Conservation (phyloP, 495 filamentous ascomycete genomes). For the Physcia stellaris region DNA sequence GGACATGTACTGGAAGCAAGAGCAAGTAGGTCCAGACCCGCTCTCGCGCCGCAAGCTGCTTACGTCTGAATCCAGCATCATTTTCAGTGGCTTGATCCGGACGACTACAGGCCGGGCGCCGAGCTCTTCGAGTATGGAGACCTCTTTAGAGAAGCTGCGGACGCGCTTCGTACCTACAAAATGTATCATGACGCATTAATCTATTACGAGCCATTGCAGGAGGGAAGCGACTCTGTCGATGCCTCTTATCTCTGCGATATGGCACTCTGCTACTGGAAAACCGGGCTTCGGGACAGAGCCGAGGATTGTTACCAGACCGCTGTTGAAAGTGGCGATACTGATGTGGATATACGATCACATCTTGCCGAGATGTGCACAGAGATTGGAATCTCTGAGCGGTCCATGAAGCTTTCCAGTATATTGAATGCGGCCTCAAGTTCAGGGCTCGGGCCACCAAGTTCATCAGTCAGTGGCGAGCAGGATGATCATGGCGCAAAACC, state of each 20-base stretch:
- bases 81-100: constrained; percentile 51
- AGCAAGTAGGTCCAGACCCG: too few species aligned
- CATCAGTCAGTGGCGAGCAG: neutral
- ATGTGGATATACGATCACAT: constrained; percentile 58
- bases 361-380: constrained; percentile 72
- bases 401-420: neutral
- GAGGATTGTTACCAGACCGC: constrained; percentile 62
- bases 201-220: constrained; percentile 58
- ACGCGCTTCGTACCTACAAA: constrained; percentile 44
- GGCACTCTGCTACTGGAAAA: constrained; percentile 53
- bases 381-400: constrained; percentile 34
- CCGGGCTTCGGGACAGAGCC: constrained; percentile 50
- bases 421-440: neutral
- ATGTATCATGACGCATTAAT: constrained; percentile 49
- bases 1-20: constrained; percentile 62
- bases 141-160: constrained; percentile 60
- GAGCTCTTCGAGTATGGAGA: constrained; percentile 52
- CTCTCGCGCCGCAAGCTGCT: too few species aligned
- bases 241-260: constrained; percentile 52
- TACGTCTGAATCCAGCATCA: constrained; percentile 30
- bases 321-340: constrained; percentile 49
- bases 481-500: neutral
- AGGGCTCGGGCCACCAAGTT: neutral
- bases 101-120: constrained; percentile 31
- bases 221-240: constrained; percentile 43